Evolutionary conservation across 495 filamentous ascomycete genomes (phyloP).

Genomic region (Penicillium goetzii): DNA sequence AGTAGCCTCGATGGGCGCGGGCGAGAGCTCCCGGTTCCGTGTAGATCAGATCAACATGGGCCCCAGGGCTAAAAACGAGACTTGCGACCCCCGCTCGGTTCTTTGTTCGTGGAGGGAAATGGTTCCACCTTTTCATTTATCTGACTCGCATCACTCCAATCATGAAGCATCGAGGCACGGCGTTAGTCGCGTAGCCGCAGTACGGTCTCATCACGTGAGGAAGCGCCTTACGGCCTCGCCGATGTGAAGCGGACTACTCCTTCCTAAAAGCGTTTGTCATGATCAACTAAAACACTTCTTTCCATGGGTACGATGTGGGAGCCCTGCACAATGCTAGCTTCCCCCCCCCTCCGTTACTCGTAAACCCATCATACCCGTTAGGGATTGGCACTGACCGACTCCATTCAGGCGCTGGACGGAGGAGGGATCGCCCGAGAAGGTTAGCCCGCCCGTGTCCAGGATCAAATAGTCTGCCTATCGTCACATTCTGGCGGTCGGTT

Average conservation of each 20-base stretch:
- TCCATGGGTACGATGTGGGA: neutral
- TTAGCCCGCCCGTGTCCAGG: constrained; percentile 1
- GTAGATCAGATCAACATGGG: constrained; percentile 40
- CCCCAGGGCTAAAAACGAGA: constrained; percentile 15
- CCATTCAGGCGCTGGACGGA: constrained; percentile 2
- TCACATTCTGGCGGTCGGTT: constrained; percentile 21
- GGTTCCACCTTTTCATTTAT: constrained; percentile 15
- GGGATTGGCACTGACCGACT: constrained; percentile 6
- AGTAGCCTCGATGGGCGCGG: constrained; percentile 16
- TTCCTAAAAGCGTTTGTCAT: constrained; percentile 14
- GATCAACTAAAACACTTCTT: constrained; percentile 5
- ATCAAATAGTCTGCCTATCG: constrained; percentile 12
- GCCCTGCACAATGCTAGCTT: neutral
- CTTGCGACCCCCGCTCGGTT: constrained; percentile 1
- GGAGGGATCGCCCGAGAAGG: constrained; percentile 6
- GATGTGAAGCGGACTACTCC: constrained; percentile 1
- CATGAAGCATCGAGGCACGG: constrained; percentile 1
- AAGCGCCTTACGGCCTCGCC: constrained; percentile 1
- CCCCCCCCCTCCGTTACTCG: neutral
- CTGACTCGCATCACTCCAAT: constrained; percentile 22
- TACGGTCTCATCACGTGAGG: constrained; percentile 24
- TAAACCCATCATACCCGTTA: neutral
- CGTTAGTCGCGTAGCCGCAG: constrained; percentile 38
- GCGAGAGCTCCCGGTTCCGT: constrained; percentile 32
- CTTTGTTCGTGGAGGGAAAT: neutral